Conservation (phyloP, 495 filamentous ascomycete species). For the Penicillium dipodomyicola region DNA sequence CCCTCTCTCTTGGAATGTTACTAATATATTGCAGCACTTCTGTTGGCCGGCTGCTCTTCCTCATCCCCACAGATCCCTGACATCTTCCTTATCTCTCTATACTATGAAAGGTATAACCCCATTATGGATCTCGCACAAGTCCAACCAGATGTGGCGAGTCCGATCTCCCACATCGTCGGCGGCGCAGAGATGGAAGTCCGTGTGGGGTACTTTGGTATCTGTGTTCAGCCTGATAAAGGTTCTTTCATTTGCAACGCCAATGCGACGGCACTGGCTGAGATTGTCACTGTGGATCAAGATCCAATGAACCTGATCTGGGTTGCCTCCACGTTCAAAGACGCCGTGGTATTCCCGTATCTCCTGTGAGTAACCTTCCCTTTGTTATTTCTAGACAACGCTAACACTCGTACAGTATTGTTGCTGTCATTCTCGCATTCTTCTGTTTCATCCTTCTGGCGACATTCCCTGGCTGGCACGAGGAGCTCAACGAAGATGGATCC, state of each 20-base stretch:
- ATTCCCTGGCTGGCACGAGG: conserved; percentile 72
- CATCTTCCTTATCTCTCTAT: conserved; percentile 70
- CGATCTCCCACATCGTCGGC: conserved; percentile 65
- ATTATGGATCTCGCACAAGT: conserved; percentile 71
- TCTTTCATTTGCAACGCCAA: conserved; percentile 67
- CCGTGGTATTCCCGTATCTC: conserved; percentile 67
- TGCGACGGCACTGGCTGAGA: conserved; percentile 60
- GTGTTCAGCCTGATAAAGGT: conserved; percentile 60
- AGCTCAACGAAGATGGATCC: conserved; percentile 52
- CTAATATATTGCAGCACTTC: conserved; percentile 50
- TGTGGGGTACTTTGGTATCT: conserved; percentile 71
- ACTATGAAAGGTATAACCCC: conserved; percentile 63
- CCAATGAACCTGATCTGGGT: conserved; percentile 72
- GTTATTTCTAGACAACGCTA: neutral
- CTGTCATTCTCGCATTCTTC: conserved; percentile 67
- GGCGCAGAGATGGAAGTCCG: conserved; percentile 63
- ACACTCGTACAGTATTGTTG: conserved; percentile 54
- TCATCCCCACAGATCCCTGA: conserved; percentile 64
- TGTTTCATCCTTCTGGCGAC: conserved; percentile 69
- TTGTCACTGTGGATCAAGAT: conserved; percentile 64
- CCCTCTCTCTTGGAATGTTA: conserved; percentile 16
- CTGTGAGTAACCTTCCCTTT: conserved; percentile 47
- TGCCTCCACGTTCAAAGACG: conserved; percentile 69
- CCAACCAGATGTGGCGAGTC: conserved; percentile 71
- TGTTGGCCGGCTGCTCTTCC: conserved; percentile 68